These are phyloP conservation scores for Choiromyces venosus DNA, from an alignment of 495 filamentous ascomycete species.

Conservation along the genomic window DNA sequence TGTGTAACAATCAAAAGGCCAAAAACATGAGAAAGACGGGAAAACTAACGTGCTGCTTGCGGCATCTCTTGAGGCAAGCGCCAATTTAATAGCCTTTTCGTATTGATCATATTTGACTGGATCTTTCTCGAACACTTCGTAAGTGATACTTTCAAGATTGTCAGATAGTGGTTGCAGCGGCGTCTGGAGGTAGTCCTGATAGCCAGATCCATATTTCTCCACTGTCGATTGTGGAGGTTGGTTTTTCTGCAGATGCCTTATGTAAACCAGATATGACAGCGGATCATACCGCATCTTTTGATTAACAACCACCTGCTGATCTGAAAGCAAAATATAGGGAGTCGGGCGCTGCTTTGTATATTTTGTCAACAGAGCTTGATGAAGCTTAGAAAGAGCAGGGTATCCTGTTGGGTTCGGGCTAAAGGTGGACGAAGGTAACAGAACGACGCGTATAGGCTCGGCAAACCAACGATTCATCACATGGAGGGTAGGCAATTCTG, in stretches of 20 bases:
- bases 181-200: constrained; percentile 92
- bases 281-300: constrained; percentile 49
- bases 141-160: constrained; percentile 93
- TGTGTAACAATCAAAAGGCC: background rate
- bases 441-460: constrained; percentile 78
- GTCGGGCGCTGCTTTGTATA: constrained; percentile 57
- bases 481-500: constrained; percentile 63
- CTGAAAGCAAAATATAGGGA: constrained; percentile 39
- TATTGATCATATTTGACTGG: constrained; percentile 98
- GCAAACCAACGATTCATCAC: constrained; percentile 90
- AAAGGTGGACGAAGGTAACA: constrained; percentile 62
- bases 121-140: constrained; percentile 98
- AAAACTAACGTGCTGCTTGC: constrained; percentile 30
- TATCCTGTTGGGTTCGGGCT: constrained; percentile 71
- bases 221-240: constrained; percentile 61
- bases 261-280: constrained; percentile 68
- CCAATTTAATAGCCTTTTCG: constrained; percentile 72
- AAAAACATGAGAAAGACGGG: background rate
- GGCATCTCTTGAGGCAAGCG: constrained; percentile 70
- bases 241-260: constrained; percentile 74
- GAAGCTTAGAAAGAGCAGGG: constrained; percentile 72
- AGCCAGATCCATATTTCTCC: constrained; percentile 67
- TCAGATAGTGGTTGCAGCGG: constrained; percentile 91
- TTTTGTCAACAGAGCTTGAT: constrained; percentile 67
- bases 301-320: constrained; percentile 1